Base-by-base conservation (phyloP, 208 protist species). In the Herpetomonas muscarum region DNA sequence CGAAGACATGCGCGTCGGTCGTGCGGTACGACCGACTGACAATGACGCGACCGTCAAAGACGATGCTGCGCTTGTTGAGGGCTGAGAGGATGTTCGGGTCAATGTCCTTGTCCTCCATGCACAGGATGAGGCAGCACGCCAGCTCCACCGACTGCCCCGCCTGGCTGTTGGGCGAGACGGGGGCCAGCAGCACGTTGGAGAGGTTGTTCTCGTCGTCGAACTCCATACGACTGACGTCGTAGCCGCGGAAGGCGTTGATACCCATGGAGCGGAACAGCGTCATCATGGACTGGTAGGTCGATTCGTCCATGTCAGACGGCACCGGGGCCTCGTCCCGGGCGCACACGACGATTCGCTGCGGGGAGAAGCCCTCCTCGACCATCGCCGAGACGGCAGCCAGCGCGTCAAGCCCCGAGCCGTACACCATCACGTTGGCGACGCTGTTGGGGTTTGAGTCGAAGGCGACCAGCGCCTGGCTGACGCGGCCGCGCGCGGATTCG, bases 11-110 rank as follows among this genome's bases (percentile, higher is more conserved):
- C 7, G 79, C 71, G 55, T 96, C 79, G n/a, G 82, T 94, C 12
- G 92, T 96, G 56, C 77, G 72, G 56, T 95, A 97, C 52, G 87
- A 79, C 10, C 76, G 73, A 52, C 93, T 85, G 3, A 97, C 86
- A 72, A 96, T 96, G 19, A 97, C 81, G 49, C 92, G 86, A 25
- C 92, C 92, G 62, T 97, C 92, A 66, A 97, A 96, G 9, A 97
- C 92, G 50, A 97, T 93, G 42, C 83, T 90, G 26, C 87, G 75
- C 70, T 93, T 89, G 63, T 95, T 94, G 32, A 97, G 67, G 22
- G 89, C 83, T 0, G 84, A 84, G 22, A 97, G 74, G 17, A 97
- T 71, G 53, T 81, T 76, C 22, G 69, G 67, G 72, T 97, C 84
- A 59, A 97, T 94, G 66, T 97, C 92, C 60, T 94, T 93, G 26